Base-by-base conservation (phyloP, 2,329 filamentous ascomycete species). In the Coleophoma crateriformis region DNA sequence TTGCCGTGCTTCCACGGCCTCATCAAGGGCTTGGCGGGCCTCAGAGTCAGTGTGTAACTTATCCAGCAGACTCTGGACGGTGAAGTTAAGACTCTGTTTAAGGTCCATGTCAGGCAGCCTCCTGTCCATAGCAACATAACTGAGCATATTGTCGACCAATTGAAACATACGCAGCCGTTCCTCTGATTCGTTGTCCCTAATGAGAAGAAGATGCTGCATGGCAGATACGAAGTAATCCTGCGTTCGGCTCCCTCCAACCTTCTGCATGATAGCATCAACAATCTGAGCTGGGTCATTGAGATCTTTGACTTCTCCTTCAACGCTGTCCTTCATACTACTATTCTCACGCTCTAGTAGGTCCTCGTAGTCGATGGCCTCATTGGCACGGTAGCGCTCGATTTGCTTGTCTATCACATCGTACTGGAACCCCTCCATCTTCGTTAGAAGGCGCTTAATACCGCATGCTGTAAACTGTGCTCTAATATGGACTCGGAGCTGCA, bases 371-470 rank as follows among this genome's bases (percentile, higher is more conserved):
- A 97, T 95, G 48, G 90, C 90, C 70, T 97, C 92, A 65, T 97
- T 96, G 55, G 87, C 85, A 51, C 89, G 84, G 74, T 94, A 99
- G 48, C 85, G 84, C 67, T 96, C 92, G 62, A 97, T 87, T 72
- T 99, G 94, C 77, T 96, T 97, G 77, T 97, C 92, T 59, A 99
- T 94, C 61, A 95, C 82, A 61, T 99, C 94, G 72, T 97, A 99
- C 68, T 97, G 91, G 74, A 99, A 97, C 40, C 82, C 88, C 69
- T 96, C 91, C 94, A 97, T 97, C 78, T 97, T 99, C 58, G 79
- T 86, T 69, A 97, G 74, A 61, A 97, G 88, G 51, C 94, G 85
- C 75, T 91, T 95, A 77, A 97, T 90, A 50, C 94, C 94, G 68
- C 90, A 96, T 67, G 88, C 90, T 62, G 88, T 95, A 65, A 99